Evolutionary conservation across 2,329 filamentous ascomycete genomes (phyloP), one percentile per base, ranked within the genome.

Genomic region (Amphichorda felina): DNA sequence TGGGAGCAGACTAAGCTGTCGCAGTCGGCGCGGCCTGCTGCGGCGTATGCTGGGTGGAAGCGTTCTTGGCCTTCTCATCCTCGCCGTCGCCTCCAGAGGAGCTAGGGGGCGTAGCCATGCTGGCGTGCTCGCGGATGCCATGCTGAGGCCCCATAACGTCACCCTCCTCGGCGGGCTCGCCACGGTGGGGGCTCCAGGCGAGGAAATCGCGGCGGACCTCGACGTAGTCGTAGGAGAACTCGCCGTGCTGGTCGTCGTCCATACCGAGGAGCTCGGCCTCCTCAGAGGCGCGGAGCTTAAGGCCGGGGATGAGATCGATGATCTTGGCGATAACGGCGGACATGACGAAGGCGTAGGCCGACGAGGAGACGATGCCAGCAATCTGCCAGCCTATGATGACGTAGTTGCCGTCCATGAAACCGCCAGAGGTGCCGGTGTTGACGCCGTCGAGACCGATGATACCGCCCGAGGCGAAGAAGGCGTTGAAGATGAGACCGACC

Each of bases 221-320:
- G 45, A 91, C 84, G 56, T 89, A 91, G 57, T 91, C 84, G 66
- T 89, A 89, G 10, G 83, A 84, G 54, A 89, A 91, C 60, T 91
- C 84, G 59, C 84, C 84, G 47, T 89, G 82, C 63, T 91, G 84
- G 60, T 89, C 83, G 53, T 89, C 84, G 51, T 91, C 84, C 82
- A 89, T 88, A 46, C 84, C 84, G 38, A 89, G 74, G 10, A 89
- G 74, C 59, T 91, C 84, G 17, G 84, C 84, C 59, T 88, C 80
- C 50, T 87, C 82, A 18, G 74, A 80, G 8, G 83, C 82, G 39
- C 84, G 82, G 31, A 91, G 79, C 55, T 86, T 74, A 15, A 91
- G 72, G 32, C 83, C 83, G 18, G 84, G 84, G 16, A 87, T 68
- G 43, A 77, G 55, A 62, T 91, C 79, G 61, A 91, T 82, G 50